Base-by-base conservation (phyloP, 495 filamentous ascomycete genomes). In the Penicillium argentinense region DNA sequence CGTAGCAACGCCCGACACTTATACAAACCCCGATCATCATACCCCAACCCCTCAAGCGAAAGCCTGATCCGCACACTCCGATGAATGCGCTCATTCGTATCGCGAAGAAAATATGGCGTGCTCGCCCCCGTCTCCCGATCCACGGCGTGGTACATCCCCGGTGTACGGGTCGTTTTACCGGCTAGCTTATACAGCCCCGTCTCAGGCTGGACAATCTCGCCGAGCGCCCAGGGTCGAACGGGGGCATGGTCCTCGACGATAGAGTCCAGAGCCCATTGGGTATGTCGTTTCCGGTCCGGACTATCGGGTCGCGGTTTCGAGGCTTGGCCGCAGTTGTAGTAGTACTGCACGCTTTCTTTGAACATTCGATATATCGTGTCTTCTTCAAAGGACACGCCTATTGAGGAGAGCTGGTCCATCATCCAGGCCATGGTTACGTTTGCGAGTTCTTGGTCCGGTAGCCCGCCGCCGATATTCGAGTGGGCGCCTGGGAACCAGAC, bases 401-500 rank as follows among this genome's bases (percentile, higher is more conserved):
- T 78, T 5, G 77, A 79, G 9, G 75, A 69, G 5, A 86, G 70
- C 50, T 87, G 82, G 44, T 81, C 75, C 74, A 87, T 82, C 84
- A 87, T 87, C 86, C 85, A 88, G 16, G 81, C 83, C 29, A 88
- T 67, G 3, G 77, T 72, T 39, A 86, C 75, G 51, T 88, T 81
- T 34, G 85, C 78, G 12, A 87, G 72, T 44, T 80, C 72, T 59
- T 78, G 73, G 47, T 83, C 77, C 42, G 69, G 62, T 27, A 78
- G 72, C 22, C 81, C 82, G 7, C 56, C 85, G 81, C 85, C 85
- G 9, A 87, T 64, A 51, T 86, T 86, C 7, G 68, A 75, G 59
- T 89, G 85, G n/a, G 74, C 23, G 8, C 84, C 83, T 0, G 82
- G 81, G 53, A 89, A 88, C 85, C 85, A 89, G 39, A 83, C 80